Evolutionary conservation across 2,329 filamentous ascomycete species (phyloP).

Genomic region (Emmonsia crescens): DNA sequence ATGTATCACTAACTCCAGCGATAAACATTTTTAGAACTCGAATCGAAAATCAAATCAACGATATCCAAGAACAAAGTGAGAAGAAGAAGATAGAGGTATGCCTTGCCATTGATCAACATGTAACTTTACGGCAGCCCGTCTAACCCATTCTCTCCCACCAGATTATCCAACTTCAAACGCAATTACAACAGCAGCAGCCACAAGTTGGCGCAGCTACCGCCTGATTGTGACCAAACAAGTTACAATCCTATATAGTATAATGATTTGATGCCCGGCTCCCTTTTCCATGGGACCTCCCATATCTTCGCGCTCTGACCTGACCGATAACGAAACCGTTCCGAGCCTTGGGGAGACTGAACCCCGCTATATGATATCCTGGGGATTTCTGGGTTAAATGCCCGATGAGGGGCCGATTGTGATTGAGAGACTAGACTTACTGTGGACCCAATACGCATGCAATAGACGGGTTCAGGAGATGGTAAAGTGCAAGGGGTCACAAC

Average conservation of each 20-base stretch:
- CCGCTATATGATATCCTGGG: background rate
- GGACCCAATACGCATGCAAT: background rate
- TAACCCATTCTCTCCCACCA: conserved; percentile 15
- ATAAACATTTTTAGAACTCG: conserved; percentile 46
- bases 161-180: conserved; percentile 31
- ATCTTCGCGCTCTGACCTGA: background rate
- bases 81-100: conserved; percentile 54
- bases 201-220: conserved; percentile 23
- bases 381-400: background rate
- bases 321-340: background rate
- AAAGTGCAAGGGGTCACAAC: background rate
- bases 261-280: background rate
- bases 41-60: conserved; percentile 55
- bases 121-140: conserved; percentile 1
- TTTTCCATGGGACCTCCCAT: background rate
- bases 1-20: background rate
- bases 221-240: conserved; percentile 12
- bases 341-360: background rate
- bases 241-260: background rate
- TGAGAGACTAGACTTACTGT: background rate
- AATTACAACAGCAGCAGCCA: conserved; percentile 24
- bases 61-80: conserved; percentile 54
- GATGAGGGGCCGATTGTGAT: background rate
- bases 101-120: too few species aligned
- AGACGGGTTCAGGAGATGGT: background rate